phyloP scores from a whole-genome alignment of 176 grass and related monocot species.

The Zizania latifolia region DNA sequence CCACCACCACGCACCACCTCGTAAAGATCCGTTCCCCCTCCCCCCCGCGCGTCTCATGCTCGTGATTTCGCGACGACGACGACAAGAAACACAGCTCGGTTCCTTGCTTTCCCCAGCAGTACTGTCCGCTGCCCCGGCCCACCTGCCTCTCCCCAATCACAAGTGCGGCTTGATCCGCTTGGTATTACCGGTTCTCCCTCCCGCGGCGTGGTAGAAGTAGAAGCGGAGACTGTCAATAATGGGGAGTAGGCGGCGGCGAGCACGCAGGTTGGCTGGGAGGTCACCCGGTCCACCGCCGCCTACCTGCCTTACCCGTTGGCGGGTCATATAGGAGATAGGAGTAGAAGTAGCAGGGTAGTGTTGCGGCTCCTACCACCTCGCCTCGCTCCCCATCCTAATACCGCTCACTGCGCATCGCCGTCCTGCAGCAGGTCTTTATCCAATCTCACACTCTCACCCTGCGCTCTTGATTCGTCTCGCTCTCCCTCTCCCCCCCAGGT shows the following conservation, averaged over 20 bases:
- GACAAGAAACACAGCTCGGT: conserved; percentile 15
- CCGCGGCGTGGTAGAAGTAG: conserved; percentile 21
- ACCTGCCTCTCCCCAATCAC: conserved; percentile 22
- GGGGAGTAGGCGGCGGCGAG: not conserved
- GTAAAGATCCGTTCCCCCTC: conserved; percentile 43
- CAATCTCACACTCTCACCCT: not conserved
- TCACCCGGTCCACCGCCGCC: not conserved
- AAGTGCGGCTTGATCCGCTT: not conserved
- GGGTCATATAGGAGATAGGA: not conserved
- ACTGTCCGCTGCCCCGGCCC: not conserved
- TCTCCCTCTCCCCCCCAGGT: conserved; percentile 12
- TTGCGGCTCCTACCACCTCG: conserved; percentile 10
- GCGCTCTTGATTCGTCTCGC: no score
- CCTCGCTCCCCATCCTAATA: not conserved
- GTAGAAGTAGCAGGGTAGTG: conserved; percentile 1
- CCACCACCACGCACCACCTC: conserved; percentile 17
- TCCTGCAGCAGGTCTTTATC: conserved; percentile 24
- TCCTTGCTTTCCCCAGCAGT: conserved; percentile 10
- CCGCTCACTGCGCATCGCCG: not conserved
- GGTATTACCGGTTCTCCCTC: conserved; percentile 1
- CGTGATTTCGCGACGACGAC: conserved; percentile 32
- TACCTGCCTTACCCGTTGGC: conserved; percentile 10
- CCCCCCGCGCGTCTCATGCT: not conserved
- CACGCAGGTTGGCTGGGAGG: not conserved
- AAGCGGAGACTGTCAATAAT: conserved; percentile 11